These are phyloP conservation scores for Picochlorum sp. DNA, from an alignment of 139 green algal species.

Conservation along the genomic window DNA sequence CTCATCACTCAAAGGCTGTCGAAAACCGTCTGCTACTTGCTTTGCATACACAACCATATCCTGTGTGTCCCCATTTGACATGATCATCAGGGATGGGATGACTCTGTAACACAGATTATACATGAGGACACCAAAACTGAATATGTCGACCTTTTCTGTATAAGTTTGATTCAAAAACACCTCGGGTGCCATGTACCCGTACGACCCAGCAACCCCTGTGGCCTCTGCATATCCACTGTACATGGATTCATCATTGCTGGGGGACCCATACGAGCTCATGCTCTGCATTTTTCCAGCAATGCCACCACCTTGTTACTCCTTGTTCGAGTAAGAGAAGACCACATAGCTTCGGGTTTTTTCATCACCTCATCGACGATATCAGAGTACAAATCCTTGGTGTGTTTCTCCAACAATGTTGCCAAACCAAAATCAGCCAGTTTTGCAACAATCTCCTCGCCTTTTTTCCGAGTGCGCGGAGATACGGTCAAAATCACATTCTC, in stretches of 20 bases:
- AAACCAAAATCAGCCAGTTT: constrained; percentile 48
- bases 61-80: constrained; percentile 33
- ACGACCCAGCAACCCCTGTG: constrained; percentile 28
- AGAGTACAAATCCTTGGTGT: neutral
- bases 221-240: constrained; percentile 9
- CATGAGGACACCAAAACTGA: constrained; percentile 65
- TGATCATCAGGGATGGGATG: constrained; percentile 48
- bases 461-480: no score
- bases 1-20: constrained; percentile 22
- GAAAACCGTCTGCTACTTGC: constrained; percentile 34
- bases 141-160: constrained; percentile 71
- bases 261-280: neutral
- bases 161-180: constrained; percentile 33
- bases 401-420: constrained; percentile 16
- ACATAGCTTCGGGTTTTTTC: neutral
- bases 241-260: neutral
- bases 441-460: constrained; percentile 9
- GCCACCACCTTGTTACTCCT: neutral
- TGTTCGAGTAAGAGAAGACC: neutral
- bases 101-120: constrained; percentile 63
- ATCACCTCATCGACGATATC: neutral
- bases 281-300: neutral
- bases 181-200: constrained; percentile 33
- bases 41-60: constrained; percentile 8
- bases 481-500: constrained; percentile 49